Evolutionary conservation across 495 filamentous ascomycete species (phyloP), one percentile per base, ranked within the genome.

Genomic region (Pyronema omphalodes): DNA sequence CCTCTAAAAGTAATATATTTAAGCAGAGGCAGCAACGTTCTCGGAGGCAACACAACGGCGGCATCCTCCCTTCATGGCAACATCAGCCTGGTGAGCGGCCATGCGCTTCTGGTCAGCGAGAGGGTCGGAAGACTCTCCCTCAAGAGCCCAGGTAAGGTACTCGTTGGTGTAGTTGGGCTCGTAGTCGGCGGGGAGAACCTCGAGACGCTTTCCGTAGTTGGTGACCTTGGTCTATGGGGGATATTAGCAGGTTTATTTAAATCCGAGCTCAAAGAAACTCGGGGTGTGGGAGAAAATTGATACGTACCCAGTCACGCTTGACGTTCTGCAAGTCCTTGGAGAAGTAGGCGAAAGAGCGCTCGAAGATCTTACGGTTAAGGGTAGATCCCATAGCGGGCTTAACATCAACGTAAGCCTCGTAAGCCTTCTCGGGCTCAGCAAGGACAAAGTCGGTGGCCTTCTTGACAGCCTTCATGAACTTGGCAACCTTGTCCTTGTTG

Each of bases 241-340:
- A 18, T n/a, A 19, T 47, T 40, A 57, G 29, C 53, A 53, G 35
- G 12, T 17, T 3, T 18, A 33, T 0, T 17, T 29, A 29, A 12
- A 41, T 3, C 39, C 1, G 39, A 41, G n/a, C 12, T 29, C n/a
- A 19, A 35, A 29, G n/a, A n/a, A n/a, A n/a, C n/a, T n/a, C n/a
- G n/a, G n/a, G n/a, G n/a, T n/a, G n/a, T n/a, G n/a, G n/a, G n/a
- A n/a, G n/a, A n/a, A 7, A 45, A 5, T 12, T 3, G 41, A 12
- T 37, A 58, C 47, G 46, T 49, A 69, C 65, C 79, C 78, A 83
- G 70, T 83, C 80, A 54, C 79, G 75, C 49, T 63, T 57, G 17
- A 84, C 78, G 61, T 83, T 83, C 78, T 84, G 80, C 55, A 84
- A 58, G 57, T 84, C 80, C 49, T 73, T 72, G 49, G 76, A 80